Conservation (phyloP, 2,329 filamentous ascomycete genomes). For the Xylariaceae sp. region DNA sequence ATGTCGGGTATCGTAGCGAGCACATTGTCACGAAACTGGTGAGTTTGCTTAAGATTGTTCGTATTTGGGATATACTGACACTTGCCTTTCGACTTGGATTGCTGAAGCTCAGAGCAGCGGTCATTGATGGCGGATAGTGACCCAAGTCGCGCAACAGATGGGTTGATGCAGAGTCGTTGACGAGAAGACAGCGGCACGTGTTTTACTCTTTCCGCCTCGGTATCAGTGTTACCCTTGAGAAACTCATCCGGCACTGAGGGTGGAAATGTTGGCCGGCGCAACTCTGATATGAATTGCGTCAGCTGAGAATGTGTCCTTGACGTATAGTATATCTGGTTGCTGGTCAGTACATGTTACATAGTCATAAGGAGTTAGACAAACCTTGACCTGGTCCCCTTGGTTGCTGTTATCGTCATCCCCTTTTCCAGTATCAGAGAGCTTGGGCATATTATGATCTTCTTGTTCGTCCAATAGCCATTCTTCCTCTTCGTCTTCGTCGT, state of each 20-base stretch:
- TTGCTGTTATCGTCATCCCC: slow-evolving; percentile 49
- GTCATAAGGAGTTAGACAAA: slow-evolving; percentile 28
- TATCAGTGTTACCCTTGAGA: slow-evolving; percentile 26
- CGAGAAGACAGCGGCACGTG: slow-evolving; percentile 80
- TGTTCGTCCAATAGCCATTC: slow-evolving; percentile 70
- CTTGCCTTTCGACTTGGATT: slow-evolving; percentile 61
- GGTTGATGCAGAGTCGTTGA: slow-evolving; percentile 87
- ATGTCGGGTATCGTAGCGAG: slow-evolving; percentile 87
- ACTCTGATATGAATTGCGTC: slow-evolving; percentile 79
- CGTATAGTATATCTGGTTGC: slow-evolving; percentile 72
- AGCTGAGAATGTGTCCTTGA: slow-evolving; percentile 91
- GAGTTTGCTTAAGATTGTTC: slow-evolving; percentile 65
- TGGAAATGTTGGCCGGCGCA: slow-evolving; percentile 73
- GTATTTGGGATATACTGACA: slow-evolving; percentile 77
- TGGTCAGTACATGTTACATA: slow-evolving; percentile 1
- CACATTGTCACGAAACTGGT: slow-evolving; percentile 79
- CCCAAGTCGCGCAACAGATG: slow-evolving; percentile 67
- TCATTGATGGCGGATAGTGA: slow-evolving; percentile 85
- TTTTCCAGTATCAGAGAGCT: slow-evolving; percentile 59
- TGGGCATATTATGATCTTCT: slow-evolving; percentile 46
- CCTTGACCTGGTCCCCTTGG: slow-evolving; percentile 56
- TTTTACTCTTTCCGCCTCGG: slow-evolving; percentile 60
- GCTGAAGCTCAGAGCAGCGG: slow-evolving; percentile 83
- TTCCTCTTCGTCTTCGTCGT: slow-evolving; percentile 43
- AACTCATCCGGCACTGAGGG: slow-evolving; percentile 57